Conservation (phyloP, 2,329 filamentous ascomycete species). For the Fusarium decemcellulare region DNA sequence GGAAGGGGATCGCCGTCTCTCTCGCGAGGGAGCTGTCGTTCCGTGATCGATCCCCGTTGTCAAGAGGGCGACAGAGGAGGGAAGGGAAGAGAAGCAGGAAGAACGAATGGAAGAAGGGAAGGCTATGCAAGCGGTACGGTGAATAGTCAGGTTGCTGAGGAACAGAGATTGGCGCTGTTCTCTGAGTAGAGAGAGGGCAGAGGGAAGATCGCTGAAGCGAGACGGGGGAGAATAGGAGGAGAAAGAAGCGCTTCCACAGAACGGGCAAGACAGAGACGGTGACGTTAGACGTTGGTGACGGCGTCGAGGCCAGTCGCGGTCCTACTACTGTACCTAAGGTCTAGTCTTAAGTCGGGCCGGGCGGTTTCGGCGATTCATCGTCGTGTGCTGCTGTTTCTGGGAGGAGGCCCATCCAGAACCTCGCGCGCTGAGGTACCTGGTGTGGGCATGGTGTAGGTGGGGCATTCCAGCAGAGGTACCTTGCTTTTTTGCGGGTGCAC, state of each 20-base stretch:
- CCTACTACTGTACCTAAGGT: constrained; percentile 12
- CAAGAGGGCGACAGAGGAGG: not conserved
- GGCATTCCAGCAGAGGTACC: constrained; percentile 28
- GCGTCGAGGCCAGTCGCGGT: constrained; percentile 41
- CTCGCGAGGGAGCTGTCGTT: constrained; percentile 24
- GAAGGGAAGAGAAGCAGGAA: not conserved
- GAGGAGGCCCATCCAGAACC: constrained; percentile 23
- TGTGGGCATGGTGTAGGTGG: constrained; percentile 29
- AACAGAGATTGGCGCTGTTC: constrained; percentile 19
- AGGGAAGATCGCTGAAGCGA: constrained; percentile 20
- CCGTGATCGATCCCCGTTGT: constrained; percentile 44
- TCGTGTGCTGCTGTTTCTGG: constrained; percentile 34
- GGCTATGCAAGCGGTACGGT: constrained; percentile 14
- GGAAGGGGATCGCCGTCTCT: constrained; percentile 34
- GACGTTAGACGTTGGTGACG: constrained; percentile 47
- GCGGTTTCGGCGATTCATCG: constrained; percentile 47
- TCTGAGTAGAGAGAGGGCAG: constrained; percentile 3
- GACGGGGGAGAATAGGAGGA: constrained; percentile 21
- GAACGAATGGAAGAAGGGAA: constrained; percentile 6
- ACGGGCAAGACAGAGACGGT: constrained; percentile 37
- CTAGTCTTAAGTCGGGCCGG: constrained; percentile 39
- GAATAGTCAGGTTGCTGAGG: constrained; percentile 8
- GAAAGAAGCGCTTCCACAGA: constrained; percentile 17
- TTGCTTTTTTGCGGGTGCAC: constrained; percentile 31
- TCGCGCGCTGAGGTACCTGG: constrained; percentile 6